These are phyloP conservation scores for Lichtheimia ornata DNA, from an alignment of 371 early-diverging fungal species.

Conservation along the genomic window DNA sequence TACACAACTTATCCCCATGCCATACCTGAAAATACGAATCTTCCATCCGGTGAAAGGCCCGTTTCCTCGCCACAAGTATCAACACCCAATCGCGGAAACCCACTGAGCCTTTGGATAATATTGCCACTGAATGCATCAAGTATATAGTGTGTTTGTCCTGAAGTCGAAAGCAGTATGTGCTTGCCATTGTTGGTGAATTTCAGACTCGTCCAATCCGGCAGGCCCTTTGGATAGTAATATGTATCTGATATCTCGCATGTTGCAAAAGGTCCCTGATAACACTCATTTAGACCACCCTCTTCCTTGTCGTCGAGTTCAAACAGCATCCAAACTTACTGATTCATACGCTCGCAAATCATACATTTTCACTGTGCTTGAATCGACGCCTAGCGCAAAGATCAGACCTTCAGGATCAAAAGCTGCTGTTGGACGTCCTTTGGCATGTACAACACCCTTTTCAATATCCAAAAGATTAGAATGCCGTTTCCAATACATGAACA, in stretches of 20 bases:
- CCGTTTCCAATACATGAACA: not conserved
- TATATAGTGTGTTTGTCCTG: slow-evolving; percentile 62
- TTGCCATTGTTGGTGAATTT: slow-evolving; percentile 80
- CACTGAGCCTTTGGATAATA: slow-evolving; percentile 52
- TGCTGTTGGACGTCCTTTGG: slow-evolving; percentile 58
- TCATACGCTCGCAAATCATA: slow-evolving; percentile 72
- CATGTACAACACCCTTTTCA: slow-evolving; percentile 44
- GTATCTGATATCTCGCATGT: slow-evolving; percentile 37
- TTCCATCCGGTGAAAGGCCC: slow-evolving; percentile 78
- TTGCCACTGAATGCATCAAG: slow-evolving; percentile 71
- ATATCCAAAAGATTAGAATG: not conserved
- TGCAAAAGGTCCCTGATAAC: slow-evolving; percentile 39
- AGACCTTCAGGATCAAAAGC: slow-evolving; percentile 83
- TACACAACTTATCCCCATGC: not conserved
- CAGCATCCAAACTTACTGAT: slow-evolving; percentile 12
- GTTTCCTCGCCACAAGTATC: slow-evolving; percentile 51
- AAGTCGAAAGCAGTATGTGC: slow-evolving; percentile 70
- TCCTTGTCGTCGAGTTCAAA: not conserved
- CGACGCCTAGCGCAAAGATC: slow-evolving; percentile 74
- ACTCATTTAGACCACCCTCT: slow-evolving; percentile 4
- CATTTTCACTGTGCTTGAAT: slow-evolving; percentile 46
- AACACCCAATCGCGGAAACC: slow-evolving; percentile 40
- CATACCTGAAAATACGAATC: slow-evolving; percentile 68
- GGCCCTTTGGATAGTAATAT: slow-evolving; percentile 18
- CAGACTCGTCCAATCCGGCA: slow-evolving; percentile 61